A percentile compares a stretch with the other conserved stretches of the same genome.
Conservation (phyloP, 148 eudicot genomes). For the Silene uniflora region DNA sequence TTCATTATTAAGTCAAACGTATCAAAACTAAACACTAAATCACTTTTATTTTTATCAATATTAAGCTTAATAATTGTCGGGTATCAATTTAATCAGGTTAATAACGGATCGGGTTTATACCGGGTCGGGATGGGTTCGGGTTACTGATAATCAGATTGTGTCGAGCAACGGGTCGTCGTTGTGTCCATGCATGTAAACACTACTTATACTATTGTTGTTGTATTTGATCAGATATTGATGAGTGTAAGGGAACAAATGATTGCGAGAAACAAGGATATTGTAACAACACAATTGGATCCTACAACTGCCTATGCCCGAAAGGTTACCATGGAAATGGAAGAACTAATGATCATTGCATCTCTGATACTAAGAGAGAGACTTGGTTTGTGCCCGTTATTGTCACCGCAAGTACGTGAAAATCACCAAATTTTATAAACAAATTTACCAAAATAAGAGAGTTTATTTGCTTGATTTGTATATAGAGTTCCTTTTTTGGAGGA, state of each 20-base stretch:
- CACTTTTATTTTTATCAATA: too few species aligned
- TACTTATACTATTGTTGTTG: not conserved
- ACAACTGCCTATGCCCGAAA: slow-evolving; percentile 4
- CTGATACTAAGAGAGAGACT: not conserved
- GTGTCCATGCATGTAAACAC: too few species aligned
- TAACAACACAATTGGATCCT: not conserved
- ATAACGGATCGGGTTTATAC: too few species aligned
- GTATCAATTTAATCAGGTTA: too few species aligned
- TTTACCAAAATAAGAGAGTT: not conserved
- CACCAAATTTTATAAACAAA: not conserved
- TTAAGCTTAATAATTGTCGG: too few species aligned
- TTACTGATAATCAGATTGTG: too few species aligned
- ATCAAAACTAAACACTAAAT: too few species aligned
- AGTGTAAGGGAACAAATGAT: not conserved
- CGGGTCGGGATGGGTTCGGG: too few species aligned
- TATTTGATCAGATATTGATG: slow-evolving; percentile 11
- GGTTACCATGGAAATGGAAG: slow-evolving; percentile 17
- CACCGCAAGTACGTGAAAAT: slow-evolving; percentile 1
- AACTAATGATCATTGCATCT: not conserved
- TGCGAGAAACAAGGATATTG: slow-evolving; percentile 15
- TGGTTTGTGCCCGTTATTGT: slow-evolving; percentile 15
- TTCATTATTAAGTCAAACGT: too few species aligned
- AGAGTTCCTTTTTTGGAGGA: too few species aligned
- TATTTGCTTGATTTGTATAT: too few species aligned
- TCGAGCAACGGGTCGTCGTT: too few species aligned